Percentiles rank a stretch among this genome's conserved stretches.
These are phyloP conservation scores for Aspergillaceae sp. DNA, from an alignment of 2,329 filamentous ascomycete species.

Conservation along the genomic window DNA sequence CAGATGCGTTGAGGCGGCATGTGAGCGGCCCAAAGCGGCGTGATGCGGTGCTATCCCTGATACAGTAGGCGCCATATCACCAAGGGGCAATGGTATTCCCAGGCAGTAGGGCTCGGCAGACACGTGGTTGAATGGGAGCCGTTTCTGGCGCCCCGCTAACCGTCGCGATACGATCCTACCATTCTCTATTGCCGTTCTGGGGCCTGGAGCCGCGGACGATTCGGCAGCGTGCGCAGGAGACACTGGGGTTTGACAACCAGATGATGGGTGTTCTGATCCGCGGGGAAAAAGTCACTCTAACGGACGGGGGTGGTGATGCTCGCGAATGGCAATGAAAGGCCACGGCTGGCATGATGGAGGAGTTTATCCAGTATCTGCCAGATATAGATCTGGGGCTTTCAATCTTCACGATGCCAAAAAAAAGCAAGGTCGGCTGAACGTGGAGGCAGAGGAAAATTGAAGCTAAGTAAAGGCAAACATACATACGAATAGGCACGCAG, in stretches of 20 bases:
- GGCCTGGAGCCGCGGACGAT: slow-evolving; percentile 72
- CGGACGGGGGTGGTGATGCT: slow-evolving; percentile 64
- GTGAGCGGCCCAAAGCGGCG: too few species aligned
- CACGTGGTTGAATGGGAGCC: not conserved
- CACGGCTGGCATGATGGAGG: slow-evolving; percentile 69
- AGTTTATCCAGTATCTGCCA: slow-evolving; percentile 71
- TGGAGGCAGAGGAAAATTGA: too few species aligned
- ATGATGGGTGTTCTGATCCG: slow-evolving; percentile 72
- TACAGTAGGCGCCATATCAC: too few species aligned
- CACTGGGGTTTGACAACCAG: slow-evolving; percentile 73
- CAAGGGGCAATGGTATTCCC: not conserved
- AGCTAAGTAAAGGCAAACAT: too few species aligned
- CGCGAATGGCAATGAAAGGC: slow-evolving; percentile 77
- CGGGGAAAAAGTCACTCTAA: slow-evolving; percentile 60
- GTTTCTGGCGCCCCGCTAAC: not conserved
- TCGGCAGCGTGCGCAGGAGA: slow-evolving; percentile 66
- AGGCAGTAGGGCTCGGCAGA: not conserved
- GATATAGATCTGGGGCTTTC: slow-evolving; percentile 96
- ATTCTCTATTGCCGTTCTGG: slow-evolving; percentile 85
- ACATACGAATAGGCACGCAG: too few species aligned
- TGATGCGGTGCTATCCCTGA: too few species aligned
- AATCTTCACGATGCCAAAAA: slow-evolving; percentile 47
- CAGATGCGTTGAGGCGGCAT: too few species aligned
- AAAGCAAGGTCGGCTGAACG: too few species aligned
- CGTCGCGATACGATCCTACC: slow-evolving; percentile 42